Base-by-base conservation (phyloP, 169 alveolate genomes). In the Cyclospora cayetanensis region DNA sequence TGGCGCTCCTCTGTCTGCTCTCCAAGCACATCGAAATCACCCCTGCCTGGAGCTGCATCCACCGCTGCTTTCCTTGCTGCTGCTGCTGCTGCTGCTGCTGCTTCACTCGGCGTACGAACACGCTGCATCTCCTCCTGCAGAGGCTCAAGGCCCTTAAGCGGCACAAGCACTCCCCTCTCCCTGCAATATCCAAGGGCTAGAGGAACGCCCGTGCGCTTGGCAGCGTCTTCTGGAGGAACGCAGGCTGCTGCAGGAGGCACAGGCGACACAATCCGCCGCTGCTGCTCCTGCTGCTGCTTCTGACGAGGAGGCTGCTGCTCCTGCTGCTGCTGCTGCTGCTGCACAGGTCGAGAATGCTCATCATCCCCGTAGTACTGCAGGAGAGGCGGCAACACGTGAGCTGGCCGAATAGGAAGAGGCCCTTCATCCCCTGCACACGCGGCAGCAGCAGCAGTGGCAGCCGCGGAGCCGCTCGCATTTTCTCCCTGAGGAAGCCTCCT, bases 321-420 rank as follows among this genome's bases (percentile, higher is more conserved):
- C 77, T 65, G 76, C 76, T 65, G 76, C 76, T 65, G 55, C 55
- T 46, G 76, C 76, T 65, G 55, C 55, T 46, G 55, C 55, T 46
- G 55, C 55, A 9, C 22, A 7, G 7, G 55, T 15, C 15, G 22
- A 15, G 22, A 46, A 46, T 7, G 22, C 77, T 65, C 77, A 3
- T 4, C 41, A 35, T 18, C n/a, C 4, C 39, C 77, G n/a, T 34
- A 65, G 77, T 65, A 65, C 20, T 41, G 18, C 18, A 65, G 31
- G 43, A 65, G 77, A 4, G 77, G 77, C 25, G 77, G 77, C 77
- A 65, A 41, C 39, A 65, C 77, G 31, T 65, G 77, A 0, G 77
- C 34, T 27, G 77, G 77, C 9, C 77, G 77, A 0, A 7, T n/a
- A n/a, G 77, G 77, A 25, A 65, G 43, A 4, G 31, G 41, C 77